A percentile compares a stretch with the other conserved stretches of the same genome.
phyloP scores from a whole-genome alignment of 805 yeast species.

The Ogataea trehaloabstinens region DNA sequence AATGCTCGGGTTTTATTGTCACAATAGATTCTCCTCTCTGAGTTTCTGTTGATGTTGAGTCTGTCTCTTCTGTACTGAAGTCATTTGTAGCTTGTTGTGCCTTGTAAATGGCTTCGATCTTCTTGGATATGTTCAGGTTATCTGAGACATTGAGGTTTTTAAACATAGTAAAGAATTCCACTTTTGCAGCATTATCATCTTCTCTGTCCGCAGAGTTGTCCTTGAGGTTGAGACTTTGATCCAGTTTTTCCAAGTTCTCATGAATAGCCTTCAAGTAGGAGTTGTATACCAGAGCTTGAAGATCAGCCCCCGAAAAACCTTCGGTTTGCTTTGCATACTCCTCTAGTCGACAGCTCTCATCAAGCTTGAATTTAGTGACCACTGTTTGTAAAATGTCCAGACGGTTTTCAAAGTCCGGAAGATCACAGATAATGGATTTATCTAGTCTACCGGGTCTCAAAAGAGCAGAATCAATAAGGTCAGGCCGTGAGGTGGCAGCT shows the following conservation, averaged over 20 bases:
- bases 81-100: conserved; percentile 24
- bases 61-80: conserved; percentile 19
- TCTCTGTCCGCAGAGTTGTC: conserved; percentile 4
- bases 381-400: conserved; percentile 66
- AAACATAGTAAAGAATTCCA: conserved; percentile 24
- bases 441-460: conserved; percentile 95
- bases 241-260: conserved; percentile 53
- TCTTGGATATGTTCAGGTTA: conserved; percentile 17
- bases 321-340: conserved; percentile 57
- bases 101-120: conserved; percentile 19
- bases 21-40: conserved; percentile 33
- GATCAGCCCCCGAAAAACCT: conserved; percentile 92
- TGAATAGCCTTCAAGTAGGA: conserved; percentile 88
- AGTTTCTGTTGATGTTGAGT: conserved; percentile 5
- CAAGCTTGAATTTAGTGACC: conserved; percentile 60
- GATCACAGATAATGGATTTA: conserved; percentile 84
- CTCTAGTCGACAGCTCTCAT: conserved; percentile 48
- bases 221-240: conserved; percentile 34
- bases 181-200: conserved; percentile 4
- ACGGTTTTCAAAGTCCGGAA: conserved; percentile 73
- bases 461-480: conserved; percentile 90
- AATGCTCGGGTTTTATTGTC: conserved; percentile 50
- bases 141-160: conserved; percentile 7
- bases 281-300: conserved; percentile 88
- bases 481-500: conserved; percentile 96